phyloP scores from a whole-genome alignment of 2,329 filamentous ascomycete species.

The Claviceps pazoutovae region DNA sequence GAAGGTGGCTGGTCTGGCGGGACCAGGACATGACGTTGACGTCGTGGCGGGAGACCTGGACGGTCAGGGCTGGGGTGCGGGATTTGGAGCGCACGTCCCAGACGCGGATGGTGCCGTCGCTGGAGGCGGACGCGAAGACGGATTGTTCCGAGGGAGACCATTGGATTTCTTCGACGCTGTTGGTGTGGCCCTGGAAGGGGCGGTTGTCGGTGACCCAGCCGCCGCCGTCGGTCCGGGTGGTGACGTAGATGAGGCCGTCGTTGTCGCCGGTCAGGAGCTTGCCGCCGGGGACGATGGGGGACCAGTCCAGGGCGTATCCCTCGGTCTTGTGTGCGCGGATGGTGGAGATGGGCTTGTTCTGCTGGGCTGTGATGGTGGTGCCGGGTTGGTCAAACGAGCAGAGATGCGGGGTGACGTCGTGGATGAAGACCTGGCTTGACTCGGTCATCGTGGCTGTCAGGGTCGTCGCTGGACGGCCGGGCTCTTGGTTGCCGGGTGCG shows the following conservation, averaged over 20 bases:
- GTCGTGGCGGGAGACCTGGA: constrained; percentile 71
- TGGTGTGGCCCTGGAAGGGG: constrained; percentile 69
- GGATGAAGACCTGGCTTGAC: constrained; percentile 74
- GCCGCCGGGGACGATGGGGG: constrained; percentile 57
- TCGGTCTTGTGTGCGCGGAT: constrained; percentile 85
- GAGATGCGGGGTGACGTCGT: constrained; percentile 86
- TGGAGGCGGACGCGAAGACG: constrained; percentile 88
- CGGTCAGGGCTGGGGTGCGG: constrained; percentile 72
- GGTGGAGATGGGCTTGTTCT: constrained; percentile 79
- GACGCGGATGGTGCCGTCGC: constrained; percentile 86
- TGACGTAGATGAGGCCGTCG: constrained; percentile 76
- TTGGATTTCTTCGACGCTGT: constrained; percentile 86
- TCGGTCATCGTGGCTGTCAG: constrained; percentile 89
- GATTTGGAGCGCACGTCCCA: constrained; percentile 93
- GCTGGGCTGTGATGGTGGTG: constrained; percentile 60
- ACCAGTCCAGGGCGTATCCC: constrained; percentile 97
- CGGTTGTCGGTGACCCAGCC: constrained; percentile 79
- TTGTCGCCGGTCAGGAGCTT: constrained; percentile 89
- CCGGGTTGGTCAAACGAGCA: constrained; percentile 83
- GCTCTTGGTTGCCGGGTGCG: constrained; percentile 57
- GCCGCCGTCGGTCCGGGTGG: constrained; percentile 73
- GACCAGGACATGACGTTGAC: constrained; percentile 98
- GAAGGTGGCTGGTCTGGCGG: constrained; percentile 69
- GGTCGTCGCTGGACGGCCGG: constrained; percentile 61
- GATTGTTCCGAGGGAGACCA: constrained; percentile 91